Evolutionary conservation across 345 rosid genomes (phyloP).

Genomic region (Citrus australasica): DNA sequence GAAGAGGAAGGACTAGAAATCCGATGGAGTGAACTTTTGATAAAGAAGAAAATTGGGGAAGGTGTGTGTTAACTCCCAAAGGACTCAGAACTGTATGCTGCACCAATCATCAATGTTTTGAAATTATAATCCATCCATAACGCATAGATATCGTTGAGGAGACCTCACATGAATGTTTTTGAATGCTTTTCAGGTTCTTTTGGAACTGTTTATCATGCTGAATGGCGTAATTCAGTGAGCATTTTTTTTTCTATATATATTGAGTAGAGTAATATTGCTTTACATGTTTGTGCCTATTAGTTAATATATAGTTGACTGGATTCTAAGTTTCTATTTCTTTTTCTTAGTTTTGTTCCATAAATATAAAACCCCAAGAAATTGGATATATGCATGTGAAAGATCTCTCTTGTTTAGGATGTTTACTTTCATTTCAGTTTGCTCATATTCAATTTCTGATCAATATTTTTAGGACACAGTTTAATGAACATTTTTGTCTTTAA

Average conservation of each 20-base stretch:
- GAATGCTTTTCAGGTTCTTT: constrained; percentile 45
- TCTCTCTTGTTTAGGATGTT: background rate
- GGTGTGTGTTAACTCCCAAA: constrained; percentile 26
- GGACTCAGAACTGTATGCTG: constrained; percentile 4
- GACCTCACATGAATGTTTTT: constrained; percentile 7
- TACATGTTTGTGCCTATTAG: background rate
- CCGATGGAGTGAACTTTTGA: constrained; percentile 45
- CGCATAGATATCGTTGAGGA: constrained; percentile 3
- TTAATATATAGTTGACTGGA: background rate
- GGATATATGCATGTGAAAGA: background rate
- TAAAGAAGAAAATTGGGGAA: constrained; percentile 51
- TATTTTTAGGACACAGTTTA: background rate
- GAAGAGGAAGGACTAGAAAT: constrained; percentile 42
- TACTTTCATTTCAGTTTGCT: background rate
- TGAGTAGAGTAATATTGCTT: background rate
- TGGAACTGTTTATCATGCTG: constrained; percentile 54
- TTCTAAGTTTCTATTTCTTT: background rate
- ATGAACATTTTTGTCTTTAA: background rate
- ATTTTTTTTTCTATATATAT: background rate
- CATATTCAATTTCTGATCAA: background rate
- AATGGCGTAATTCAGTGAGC: constrained; percentile 50
- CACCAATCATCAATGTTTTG: background rate
- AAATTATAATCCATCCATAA: background rate
- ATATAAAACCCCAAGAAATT: background rate
- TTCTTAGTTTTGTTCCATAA: background rate